Evolutionary conservation across 495 filamentous ascomycete genomes (phyloP), one percentile per base, ranked within the genome.

Genomic region (Talaromyces trachyspermus): DNA sequence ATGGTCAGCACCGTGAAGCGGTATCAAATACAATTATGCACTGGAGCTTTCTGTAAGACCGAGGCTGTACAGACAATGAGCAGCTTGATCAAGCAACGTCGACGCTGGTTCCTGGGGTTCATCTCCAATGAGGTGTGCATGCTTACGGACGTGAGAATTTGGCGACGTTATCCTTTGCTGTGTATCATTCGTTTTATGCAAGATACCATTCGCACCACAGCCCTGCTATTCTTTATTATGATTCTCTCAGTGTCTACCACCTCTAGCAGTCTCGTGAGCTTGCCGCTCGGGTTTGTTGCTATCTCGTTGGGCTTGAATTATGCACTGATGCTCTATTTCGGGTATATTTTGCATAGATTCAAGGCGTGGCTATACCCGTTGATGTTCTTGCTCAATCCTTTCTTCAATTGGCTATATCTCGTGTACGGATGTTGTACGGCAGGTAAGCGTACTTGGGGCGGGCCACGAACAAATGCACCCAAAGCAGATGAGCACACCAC

Each of bases 341-440:
- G 88, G 10, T 69, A 82, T 27, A 87, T 84, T 59, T 77, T 98
- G 48, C 85, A 82, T 55, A 82, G 92, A 10, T 95, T 78, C 68
- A 97, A 98, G 71, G 81, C 89, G 49, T 90, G 86, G 86, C 75
- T 95, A 1, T 98, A 98, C 59, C 89, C 91, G 0, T 43, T 98
- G 46, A 95, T 98, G 90, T 98, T 97, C 59, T 64, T 95, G 43
- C 59, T 96, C 49, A 96, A 95, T 58, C 92, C 92, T 0, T 95
- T 96, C 60, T 91, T 97, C 75, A 97, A 98, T 65, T 98, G 92
- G 92, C 74, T 88, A 29, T 98, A 97, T 69, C 95, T 95, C 85
- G 84, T 95, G 8, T 83, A 84, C 52, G 80, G 80, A 17, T 82
- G 83, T 43, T 95, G 95, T 61, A 98, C 92, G 4, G 90, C 92